Evolutionary conservation across 2,329 filamentous ascomycete genomes (phyloP).

Genomic region (Alternaria arborescens): DNA sequence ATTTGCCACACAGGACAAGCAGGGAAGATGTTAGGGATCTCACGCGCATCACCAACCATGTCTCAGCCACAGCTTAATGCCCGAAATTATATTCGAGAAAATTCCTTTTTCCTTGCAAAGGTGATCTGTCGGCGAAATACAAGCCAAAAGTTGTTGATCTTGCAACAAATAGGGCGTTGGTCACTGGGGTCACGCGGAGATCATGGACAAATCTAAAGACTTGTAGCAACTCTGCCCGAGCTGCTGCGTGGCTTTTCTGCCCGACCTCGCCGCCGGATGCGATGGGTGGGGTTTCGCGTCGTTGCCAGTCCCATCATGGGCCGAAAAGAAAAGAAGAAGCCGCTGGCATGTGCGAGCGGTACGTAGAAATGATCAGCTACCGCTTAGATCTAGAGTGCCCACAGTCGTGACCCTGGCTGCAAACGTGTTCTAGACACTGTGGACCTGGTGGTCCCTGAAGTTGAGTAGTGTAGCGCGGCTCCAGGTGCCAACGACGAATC

Average conservation of each 20-base stretch:
- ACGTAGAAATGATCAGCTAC: neutral
- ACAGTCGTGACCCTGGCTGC: neutral
- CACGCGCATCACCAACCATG: neutral
- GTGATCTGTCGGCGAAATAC: constrained; percentile 1
- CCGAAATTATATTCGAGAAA: neutral
- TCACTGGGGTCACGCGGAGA: neutral
- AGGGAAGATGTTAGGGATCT: neutral
- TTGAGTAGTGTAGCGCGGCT: neutral
- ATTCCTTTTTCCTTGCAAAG: neutral
- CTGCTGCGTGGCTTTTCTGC: neutral
- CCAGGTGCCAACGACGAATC: neutral
- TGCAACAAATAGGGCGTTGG: neutral
- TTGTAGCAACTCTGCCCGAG: constrained; percentile 4
- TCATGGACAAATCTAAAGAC: neutral
- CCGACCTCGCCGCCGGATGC: neutral
- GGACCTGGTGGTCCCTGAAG: neutral
- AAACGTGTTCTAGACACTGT: constrained; percentile 1
- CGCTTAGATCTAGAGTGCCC: neutral
- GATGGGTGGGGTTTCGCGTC: neutral
- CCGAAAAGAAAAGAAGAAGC: constrained; percentile 1
- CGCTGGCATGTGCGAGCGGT: constrained; percentile 1
- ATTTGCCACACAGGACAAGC: constrained; percentile 4
- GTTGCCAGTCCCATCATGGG: neutral
- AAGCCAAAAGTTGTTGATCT: neutral
- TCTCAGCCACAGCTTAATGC: neutral